Base-by-base conservation (phyloP, 495 filamentous ascomycete genomes). In the Evernia prunastri region DNA sequence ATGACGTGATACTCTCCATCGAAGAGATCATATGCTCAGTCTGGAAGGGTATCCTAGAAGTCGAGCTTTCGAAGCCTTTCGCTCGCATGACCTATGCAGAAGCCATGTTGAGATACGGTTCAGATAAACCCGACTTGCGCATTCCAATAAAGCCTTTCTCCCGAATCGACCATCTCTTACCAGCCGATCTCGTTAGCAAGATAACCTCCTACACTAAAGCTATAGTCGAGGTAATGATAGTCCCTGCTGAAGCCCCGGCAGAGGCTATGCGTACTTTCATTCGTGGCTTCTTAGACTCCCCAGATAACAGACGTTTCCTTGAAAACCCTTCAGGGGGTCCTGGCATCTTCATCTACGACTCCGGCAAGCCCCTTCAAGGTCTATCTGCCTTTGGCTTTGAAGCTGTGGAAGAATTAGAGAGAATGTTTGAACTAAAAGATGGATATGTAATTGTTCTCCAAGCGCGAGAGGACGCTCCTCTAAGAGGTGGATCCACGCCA, bases 81-180 rank as follows among this genome's bases (percentile, higher is more conserved):
- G 73, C 71, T 29, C 76, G 78, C 61, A 82, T 94, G 64, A 76
- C 85, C 1, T 97, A 96, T 72, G 73, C 87, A 33, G 78, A 88
- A 40, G 91, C 86, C 45, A 97, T 98, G 91, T 74, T 77, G 6
- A 76, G 72, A 17, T 95, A 91, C 68, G 94, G 94, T 9, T 88
- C 85, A 18, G 94, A 98, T 74, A 98, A 98, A 72, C 94, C 94
- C 3, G 95, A 98, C 72, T 77, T 90, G 4, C 82, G 94, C 45
- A 77, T 83, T 60, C 80, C 80, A 20, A 76, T 76, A 67, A 73
- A 87, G 80, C 89, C 96, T 23, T 67, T 68, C 42, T 71, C 75
- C 27, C 76, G 78, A 29, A 77, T 94, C 33, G 84, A 87, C 37
- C 72, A 85, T 63, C 67, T 86, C 37, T 73, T 94, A 0, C 81